Conservation (phyloP, 768 basidiomycete species). For the Naganishia onofrii region DNA sequence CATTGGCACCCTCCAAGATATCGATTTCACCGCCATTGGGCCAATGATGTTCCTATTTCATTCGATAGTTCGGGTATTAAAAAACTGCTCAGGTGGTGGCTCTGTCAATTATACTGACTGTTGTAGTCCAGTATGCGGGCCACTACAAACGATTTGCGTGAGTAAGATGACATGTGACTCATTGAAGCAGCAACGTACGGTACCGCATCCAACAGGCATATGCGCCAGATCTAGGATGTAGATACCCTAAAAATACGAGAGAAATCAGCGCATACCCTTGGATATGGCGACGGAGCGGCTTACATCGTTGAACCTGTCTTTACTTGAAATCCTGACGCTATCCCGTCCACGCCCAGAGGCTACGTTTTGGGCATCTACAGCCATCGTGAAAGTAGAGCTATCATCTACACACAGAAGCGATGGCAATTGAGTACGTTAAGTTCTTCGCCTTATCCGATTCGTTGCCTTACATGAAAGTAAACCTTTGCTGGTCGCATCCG, state of each 20-base stretch:
- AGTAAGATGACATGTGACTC: neutral
- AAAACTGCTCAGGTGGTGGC: neutral
- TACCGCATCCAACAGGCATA: slow-evolving; percentile 52
- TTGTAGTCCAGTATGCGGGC: slow-evolving; percentile 52
- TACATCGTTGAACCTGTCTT: slow-evolving; percentile 46
- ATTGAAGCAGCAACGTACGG: slow-evolving; percentile 36
- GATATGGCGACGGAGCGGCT: slow-evolving; percentile 12
- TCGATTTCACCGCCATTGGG: slow-evolving; percentile 51
- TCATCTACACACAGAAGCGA: neutral
- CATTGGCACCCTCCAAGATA: slow-evolving; percentile 51
- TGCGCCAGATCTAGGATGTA: slow-evolving; percentile 51
- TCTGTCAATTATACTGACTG: slow-evolving; percentile 21
- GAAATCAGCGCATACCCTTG: slow-evolving; percentile 2
- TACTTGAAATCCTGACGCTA: slow-evolving; percentile 46
- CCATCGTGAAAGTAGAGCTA: slow-evolving; percentile 43
- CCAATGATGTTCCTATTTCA: slow-evolving; percentile 37
- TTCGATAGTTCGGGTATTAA: neutral
- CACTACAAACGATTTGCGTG: slow-evolving; percentile 35
- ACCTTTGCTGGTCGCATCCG: slow-evolving; percentile 34
- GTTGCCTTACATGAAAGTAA: slow-evolving; percentile 32
- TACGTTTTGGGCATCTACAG: slow-evolving; percentile 39
- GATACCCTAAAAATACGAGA: slow-evolving; percentile 28
- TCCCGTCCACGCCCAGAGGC: slow-evolving; percentile 46
- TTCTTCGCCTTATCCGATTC: slow-evolving; percentile 23
- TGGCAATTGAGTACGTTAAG: neutral